Evolutionary conservation across 108 stramenopile species (phyloP).

Genomic region (Cyclotella choctawhatcheeana): DNA sequence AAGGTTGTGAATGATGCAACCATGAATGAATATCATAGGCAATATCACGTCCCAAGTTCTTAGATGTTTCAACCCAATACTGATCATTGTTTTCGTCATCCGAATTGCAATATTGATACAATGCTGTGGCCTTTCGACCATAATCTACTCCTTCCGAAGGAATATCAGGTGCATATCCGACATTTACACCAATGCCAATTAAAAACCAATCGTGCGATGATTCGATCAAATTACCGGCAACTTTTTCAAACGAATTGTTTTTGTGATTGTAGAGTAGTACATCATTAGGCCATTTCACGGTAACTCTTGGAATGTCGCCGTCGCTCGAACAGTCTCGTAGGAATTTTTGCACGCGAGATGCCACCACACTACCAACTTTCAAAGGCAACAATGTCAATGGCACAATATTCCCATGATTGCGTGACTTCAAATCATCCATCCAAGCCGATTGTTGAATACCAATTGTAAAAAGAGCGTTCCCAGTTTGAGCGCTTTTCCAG

Average conservation of each 20-base stretch:
- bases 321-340: conserved; percentile 18
- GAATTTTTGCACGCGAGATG: conserved; percentile 39
- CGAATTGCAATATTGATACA: conserved; percentile 54
- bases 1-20: conserved; percentile 28
- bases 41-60: conserved; percentile 32
- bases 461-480: conserved; percentile 54
- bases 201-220: conserved; percentile 78
- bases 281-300: conserved; percentile 96
- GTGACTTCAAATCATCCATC: conserved; percentile 38
- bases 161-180: conserved; percentile 83
- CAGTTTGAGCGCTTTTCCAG: conserved; percentile 43
- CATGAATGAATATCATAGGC: conserved; percentile 48
- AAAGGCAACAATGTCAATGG: conserved; percentile 65
- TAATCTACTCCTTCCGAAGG: conserved; percentile 56
- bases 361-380: conserved; percentile 68
- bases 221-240: conserved; percentile 52
- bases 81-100: conserved; percentile 33
- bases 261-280: conserved; percentile 71
- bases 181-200: conserved; percentile 93
- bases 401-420: conserved; percentile 44
- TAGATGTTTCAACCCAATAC: conserved; percentile 41
- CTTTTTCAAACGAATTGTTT: conserved; percentile 49
- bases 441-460: conserved; percentile 51
- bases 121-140: conserved; percentile 70
- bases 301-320: conserved; percentile 42